Evolutionary conservation across 176 grass and related monocot species (phyloP), one percentile per base, ranked within the genome.

Genomic region (Zea mays): DNA sequence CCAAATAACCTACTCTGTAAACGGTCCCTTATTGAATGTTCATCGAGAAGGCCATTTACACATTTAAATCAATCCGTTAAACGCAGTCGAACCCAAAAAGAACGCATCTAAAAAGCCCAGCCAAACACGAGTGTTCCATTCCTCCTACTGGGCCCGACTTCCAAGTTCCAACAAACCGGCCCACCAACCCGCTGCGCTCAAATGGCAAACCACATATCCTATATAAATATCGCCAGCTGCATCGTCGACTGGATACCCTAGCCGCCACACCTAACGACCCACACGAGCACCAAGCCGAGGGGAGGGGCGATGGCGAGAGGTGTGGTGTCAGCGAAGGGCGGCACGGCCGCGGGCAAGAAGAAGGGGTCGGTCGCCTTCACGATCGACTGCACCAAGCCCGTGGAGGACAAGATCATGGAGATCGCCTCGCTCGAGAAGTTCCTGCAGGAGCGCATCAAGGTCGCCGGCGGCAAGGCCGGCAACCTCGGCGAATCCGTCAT

Each of bases 351-450:
- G 44, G 70, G 84, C 3, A 96, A 96, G 90, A 96, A 92, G 87
- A 96, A 96, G 85, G 93, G 87, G 0, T 85, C 93, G 33, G 83
- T 79, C 65, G 62, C 93, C 14, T 96, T 96, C 75, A 77, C 85
- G 75, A 88, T 96, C 76, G 93, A 96, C 85, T 96, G 93, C 82
- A 74, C 90, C 20, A 96, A 96, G 85, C 93, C 93, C 36, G 93
- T 96, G 43, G 93, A 96, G 82, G 93, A 96, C 73, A 96, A 96
- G 85, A 96, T 96, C 79, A 92, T 96, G 93, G 93, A 92, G 62
- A 96, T 96, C 85, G 87, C 93, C 7, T 96, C 93, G 64, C 87
- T 96, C 7, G 93, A 96, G 93, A 96, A 96, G 87, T 96, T 96
- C 79, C 79, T 96, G 36, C 93, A 92, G 75, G 93, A 96, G 89